These are phyloP conservation scores for Diaporthe sp. DNA, from an alignment of 2,329 filamentous ascomycete species.

Conservation along the genomic window DNA sequence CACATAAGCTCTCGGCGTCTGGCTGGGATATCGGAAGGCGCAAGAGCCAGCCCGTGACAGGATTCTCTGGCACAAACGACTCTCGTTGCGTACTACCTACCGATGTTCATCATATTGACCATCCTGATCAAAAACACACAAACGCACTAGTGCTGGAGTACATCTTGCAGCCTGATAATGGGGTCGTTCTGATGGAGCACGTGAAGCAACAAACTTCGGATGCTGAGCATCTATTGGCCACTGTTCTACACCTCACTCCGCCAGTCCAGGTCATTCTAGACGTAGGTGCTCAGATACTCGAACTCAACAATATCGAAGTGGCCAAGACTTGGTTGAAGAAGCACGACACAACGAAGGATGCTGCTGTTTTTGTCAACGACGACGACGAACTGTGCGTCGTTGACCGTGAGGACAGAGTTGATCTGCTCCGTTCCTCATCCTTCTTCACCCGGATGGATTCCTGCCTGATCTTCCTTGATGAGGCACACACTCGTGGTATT, in stretches of 20 bases:
- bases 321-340: constrained; percentile 66
- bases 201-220: constrained; percentile 45
- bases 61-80: constrained; percentile 81
- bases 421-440: constrained; percentile 70
- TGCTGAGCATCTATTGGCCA: constrained; percentile 59
- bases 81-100: constrained; percentile 70
- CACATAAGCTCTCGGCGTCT: constrained; percentile 73
- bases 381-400: constrained; percentile 68
- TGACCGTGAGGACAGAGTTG: constrained; percentile 59
- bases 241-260: constrained; percentile 48
- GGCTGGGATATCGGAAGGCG: constrained; percentile 74
- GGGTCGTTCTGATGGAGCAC: constrained; percentile 45
- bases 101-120: constrained; percentile 67
- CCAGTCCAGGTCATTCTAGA: constrained; percentile 72
- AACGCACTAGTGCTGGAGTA: constrained; percentile 76
- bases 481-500: constrained; percentile 78
- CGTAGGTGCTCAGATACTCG: constrained; percentile 78
- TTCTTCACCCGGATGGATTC: constrained; percentile 68
- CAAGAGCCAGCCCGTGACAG: constrained; percentile 67
- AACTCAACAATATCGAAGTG: constrained; percentile 70
- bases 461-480: constrained; percentile 79
- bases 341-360: constrained; percentile 51
- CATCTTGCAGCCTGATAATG: constrained; percentile 69
- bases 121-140: constrained; percentile 70
- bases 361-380: constrained; percentile 71